A percentile compares a stretch with the other conserved stretches of the same genome.
Evolutionary conservation across 1,139 yeast species (phyloP).

Genomic region (Scheffersomyces quercinus): DNA sequence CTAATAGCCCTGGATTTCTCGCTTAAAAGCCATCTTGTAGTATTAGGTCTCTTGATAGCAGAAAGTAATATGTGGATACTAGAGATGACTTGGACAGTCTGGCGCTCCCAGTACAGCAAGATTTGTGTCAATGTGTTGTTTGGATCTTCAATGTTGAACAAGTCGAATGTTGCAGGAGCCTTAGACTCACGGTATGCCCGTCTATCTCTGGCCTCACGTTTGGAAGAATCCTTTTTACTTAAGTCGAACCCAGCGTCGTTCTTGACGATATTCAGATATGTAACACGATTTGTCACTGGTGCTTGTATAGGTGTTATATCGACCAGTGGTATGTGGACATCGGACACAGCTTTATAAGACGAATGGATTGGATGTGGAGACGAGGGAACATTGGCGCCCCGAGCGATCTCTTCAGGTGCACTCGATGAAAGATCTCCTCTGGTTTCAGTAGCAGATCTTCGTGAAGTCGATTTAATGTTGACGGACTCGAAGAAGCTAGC

Average conservation of each 20-base stretch:
- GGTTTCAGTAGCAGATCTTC: slow-evolving; percentile 6
- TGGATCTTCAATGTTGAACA: slow-evolving; percentile 80
- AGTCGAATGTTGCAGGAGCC: slow-evolving; percentile 62
- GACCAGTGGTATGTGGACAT: not conserved
- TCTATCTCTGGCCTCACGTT: slow-evolving; percentile 41
- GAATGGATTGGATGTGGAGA: not conserved
- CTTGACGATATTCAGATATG: slow-evolving; percentile 13
- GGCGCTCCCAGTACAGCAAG: slow-evolving; percentile 84
- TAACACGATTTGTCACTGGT: slow-evolving; percentile 11
- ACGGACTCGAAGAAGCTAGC: slow-evolving; percentile 20
- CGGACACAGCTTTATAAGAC: not conserved
- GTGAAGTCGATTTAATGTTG: slow-evolving; percentile 15
- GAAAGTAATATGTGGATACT: slow-evolving; percentile 82
- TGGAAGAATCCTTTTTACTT: slow-evolving; percentile 24
- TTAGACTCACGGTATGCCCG: slow-evolving; percentile 51
- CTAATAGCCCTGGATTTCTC: slow-evolving; percentile 73
- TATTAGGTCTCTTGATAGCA: slow-evolving; percentile 74
- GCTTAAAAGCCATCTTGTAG: slow-evolving; percentile 74
- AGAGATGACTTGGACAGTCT: slow-evolving; percentile 87
- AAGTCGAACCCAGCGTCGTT: slow-evolving; percentile 20
- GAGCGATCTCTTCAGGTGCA: slow-evolving; percentile 22
- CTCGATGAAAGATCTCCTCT: slow-evolving; percentile 15
- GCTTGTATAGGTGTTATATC: not conserved
- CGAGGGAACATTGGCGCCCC: slow-evolving; percentile 7
- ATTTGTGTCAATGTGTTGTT: slow-evolving; percentile 86